Conservation (phyloP, 257 asterid species). For the Cinchona pubescens region DNA sequence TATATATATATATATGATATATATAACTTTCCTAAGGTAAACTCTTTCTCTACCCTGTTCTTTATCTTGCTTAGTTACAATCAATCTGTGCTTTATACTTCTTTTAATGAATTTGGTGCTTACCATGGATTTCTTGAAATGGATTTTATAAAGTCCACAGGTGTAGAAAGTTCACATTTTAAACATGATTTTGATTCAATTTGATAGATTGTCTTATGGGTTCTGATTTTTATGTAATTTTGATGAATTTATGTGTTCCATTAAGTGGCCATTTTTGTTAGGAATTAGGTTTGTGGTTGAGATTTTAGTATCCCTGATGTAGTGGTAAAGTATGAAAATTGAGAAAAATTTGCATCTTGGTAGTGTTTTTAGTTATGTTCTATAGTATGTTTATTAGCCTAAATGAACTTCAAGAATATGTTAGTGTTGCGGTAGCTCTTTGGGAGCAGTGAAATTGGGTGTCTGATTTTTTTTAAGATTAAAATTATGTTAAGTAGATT, state of each 20-base stretch:
- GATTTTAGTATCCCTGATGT: background rate
- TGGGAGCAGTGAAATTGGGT: background rate
- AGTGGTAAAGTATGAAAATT: background rate
- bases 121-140: background rate
- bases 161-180: background rate
- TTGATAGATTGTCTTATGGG: background rate
- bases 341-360: background rate
- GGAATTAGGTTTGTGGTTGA: constrained; percentile 2
- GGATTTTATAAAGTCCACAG: background rate
- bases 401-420: background rate
- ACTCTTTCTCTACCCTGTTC: too few species aligned
- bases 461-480: too few species aligned
- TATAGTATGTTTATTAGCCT: background rate
- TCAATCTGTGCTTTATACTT: too few species aligned
- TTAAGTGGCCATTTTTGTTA: background rate
- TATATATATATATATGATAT: too few species aligned
- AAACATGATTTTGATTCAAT: background rate
- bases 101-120: too few species aligned
- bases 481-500: background rate
- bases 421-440: background rate
- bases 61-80: too few species aligned
- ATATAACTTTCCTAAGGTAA: too few species aligned
- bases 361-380: background rate
- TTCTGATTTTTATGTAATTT: background rate
- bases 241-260: background rate